phyloP scores from a whole-genome alignment of 768 basidiomycete genomes.

The Clitopilus hobsonii region DNA sequence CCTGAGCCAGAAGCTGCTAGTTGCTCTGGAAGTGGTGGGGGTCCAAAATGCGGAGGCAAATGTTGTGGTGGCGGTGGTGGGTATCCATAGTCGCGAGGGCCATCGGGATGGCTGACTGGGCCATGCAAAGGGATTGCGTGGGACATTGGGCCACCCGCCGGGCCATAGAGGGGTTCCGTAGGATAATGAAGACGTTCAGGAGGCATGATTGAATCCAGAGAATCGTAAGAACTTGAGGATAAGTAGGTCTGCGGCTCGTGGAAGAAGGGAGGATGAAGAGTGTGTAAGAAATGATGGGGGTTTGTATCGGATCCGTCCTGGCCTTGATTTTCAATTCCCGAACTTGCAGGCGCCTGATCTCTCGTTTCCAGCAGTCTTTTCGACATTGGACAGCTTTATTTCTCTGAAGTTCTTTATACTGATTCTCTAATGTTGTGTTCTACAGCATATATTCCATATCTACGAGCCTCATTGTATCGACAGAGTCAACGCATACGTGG shows the following conservation, averaged over 20 bases:
- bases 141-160: constrained; percentile 33
- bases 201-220: constrained; percentile 30
- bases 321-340: constrained; percentile 1
- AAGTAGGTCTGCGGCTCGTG: constrained; percentile 21
- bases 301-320: constrained; percentile 16
- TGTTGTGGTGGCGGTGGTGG: constrained; percentile 32
- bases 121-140: constrained; percentile 39
- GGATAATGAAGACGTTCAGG: constrained; percentile 24
- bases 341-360: constrained; percentile 1
- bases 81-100: constrained; percentile 37
- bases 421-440: background rate
- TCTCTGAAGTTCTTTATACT: background rate
- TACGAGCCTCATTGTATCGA: background rate
- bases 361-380: background rate
- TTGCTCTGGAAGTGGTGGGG: constrained; percentile 20
- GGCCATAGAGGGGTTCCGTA: constrained; percentile 32
- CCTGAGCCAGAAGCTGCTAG: constrained; percentile 19
- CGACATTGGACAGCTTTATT: background rate
- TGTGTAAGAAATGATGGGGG: constrained; percentile 21
- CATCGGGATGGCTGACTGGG: constrained; percentile 38
- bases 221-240: constrained; percentile 14
- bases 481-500: constrained; percentile 18
- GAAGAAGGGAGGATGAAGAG: constrained; percentile 17
- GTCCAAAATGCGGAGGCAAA: constrained; percentile 31
- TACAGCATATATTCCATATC: constrained; percentile 7